Percentiles rank a stretch among this genome's conserved stretches.
Conservation (phyloP, 1,139 yeast species). For the Suhomyces panamericanus region DNA sequence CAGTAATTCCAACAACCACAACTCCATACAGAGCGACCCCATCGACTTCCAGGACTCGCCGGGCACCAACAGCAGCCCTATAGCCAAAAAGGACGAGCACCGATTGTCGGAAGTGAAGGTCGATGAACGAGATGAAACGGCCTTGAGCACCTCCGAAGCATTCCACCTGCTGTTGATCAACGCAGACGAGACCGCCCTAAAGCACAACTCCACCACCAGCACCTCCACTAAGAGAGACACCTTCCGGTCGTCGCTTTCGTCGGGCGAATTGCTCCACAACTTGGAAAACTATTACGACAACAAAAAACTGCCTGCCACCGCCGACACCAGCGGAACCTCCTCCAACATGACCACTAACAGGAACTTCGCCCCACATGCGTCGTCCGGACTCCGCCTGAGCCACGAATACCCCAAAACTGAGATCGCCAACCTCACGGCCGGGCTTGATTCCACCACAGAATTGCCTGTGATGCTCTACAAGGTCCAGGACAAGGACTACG, state of each 20-base stretch:
- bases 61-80: not conserved
- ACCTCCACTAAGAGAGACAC: slow-evolving; percentile 15
- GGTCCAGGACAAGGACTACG: slow-evolving; percentile 30
- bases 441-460: slow-evolving; percentile 27
- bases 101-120: slow-evolving; percentile 2
- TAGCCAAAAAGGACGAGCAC: not conserved
- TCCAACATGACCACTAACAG: slow-evolving; percentile 1
- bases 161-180: slow-evolving; percentile 15
- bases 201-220: slow-evolving; percentile 4
- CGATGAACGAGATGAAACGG: slow-evolving; percentile 9
- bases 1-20: slow-evolving; percentile 4
- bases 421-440: slow-evolving; percentile 27
- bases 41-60: slow-evolving; percentile 8
- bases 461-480: slow-evolving; percentile 33
- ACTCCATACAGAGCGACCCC: slow-evolving; percentile 10
- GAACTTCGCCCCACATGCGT: slow-evolving; percentile 10
- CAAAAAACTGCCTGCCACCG: not conserved
- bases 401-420: slow-evolving; percentile 13
- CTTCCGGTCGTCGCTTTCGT: slow-evolving; percentile 30
- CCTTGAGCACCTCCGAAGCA: slow-evolving; percentile 3
- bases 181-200: slow-evolving; percentile 19
- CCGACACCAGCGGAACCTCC: slow-evolving; percentile 1
- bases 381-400: slow-evolving; percentile 13
- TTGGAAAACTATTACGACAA: slow-evolving; percentile 21
- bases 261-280: slow-evolving; percentile 38